Base-by-base conservation (phyloP, 306 rosid genomes). In the Pyrus bretschneideri region DNA sequence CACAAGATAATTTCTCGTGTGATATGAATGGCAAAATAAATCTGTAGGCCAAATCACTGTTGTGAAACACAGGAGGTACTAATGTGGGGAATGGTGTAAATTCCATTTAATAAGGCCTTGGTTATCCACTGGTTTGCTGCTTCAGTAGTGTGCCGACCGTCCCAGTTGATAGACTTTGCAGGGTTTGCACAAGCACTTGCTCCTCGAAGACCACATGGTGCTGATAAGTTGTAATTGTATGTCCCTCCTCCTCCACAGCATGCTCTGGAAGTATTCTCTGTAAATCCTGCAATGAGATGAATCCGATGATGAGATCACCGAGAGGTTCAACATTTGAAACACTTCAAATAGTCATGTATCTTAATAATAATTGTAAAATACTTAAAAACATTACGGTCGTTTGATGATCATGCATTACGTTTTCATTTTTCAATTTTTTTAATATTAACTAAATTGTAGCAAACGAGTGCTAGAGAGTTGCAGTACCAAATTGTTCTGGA, bases 191-290 rank as follows among this genome's bases (percentile, higher is more conserved):
- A 59, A 42, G 13, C 58, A 40, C 57, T 60, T 38, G 77, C 69
- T 19, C 1, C 19, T 25, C 13, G 17, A 42, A 35, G 1, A 17
- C 68, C 77, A 42, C 77, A 73, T 42, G 4, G 17, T 42, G 77
- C 77, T 5, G 69, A 73, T 60, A 58, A 4, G 57, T 73, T 73
- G 58, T 40, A 73, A 60, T 60, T 73, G 77, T 59, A 73, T 60
- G 58, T 22, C 29, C 77, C 69, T 5, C 77, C 77, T 27, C 58
- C 68, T 59, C 77, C 77, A 42, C 77, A 73, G 38, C 77, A 73
- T 38, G 77, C 57, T 59, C 42, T 19, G 25, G 15, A 5, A 9
- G 68, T 40, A 42, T 64, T 57, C 57, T 68, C 42, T 9, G 18
- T 38, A 60, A 40, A 59, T 27, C 77, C 69, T 73, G 58, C 69